These are phyloP conservation scores for Pseudotsuga menziesii DNA, from an alignment of 75 land plant species.

Conservation along the genomic window DNA sequence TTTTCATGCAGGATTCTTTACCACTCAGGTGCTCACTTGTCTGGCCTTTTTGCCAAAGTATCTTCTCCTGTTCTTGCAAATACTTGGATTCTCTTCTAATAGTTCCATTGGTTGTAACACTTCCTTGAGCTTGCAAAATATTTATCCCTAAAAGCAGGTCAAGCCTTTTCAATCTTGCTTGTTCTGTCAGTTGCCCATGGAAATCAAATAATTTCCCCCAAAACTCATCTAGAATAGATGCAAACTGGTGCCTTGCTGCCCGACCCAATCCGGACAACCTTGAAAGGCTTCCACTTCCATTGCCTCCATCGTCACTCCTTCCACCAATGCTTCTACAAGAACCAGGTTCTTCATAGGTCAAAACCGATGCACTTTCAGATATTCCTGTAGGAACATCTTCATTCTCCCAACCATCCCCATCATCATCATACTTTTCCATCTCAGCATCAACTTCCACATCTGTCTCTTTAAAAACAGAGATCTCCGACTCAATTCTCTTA, in stretches of 20 bases:
- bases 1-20: conserved; percentile 1
- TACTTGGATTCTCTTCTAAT: not conserved
- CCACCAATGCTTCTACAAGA: conserved; percentile 60
- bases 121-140: not conserved
- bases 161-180: conserved; percentile 36
- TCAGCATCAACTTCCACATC: conserved; percentile 29
- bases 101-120: not conserved
- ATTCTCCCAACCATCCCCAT: conserved; percentile 50
- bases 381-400: conserved; percentile 33
- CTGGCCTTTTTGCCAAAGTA: not conserved
- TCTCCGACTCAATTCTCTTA: conserved; percentile 13
- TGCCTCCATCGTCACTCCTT: conserved; percentile 57
- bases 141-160: conserved; percentile 41
- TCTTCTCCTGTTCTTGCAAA: not conserved
- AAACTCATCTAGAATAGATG: conserved; percentile 83
- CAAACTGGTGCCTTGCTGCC: conserved; percentile 79
- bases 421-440: conserved; percentile 60
- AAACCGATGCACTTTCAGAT: conserved; percentile 19
- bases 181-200: conserved; percentile 71
- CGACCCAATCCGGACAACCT: conserved; percentile 84
- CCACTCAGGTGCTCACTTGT: not conserved
- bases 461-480: conserved; percentile 13
- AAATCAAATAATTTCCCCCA: conserved; percentile 91
- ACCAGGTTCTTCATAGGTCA: conserved; percentile 56
- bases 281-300: conserved; percentile 83